These are phyloP conservation scores for Diaporthe amygdali DNA, from an alignment of 2,329 filamentous ascomycete genomes.

Conservation along the genomic window DNA sequence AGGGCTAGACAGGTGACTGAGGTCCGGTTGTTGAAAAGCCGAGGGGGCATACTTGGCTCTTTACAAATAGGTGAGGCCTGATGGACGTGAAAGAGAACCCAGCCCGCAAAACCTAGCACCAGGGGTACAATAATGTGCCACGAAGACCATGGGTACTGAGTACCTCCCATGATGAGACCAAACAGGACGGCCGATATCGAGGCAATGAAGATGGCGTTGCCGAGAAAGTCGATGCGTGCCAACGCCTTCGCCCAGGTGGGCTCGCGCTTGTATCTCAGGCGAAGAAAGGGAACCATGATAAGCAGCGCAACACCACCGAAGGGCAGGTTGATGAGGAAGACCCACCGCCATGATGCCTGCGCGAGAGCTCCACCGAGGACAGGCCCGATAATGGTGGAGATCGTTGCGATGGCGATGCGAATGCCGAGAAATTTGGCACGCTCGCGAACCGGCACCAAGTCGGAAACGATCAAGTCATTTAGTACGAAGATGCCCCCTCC, in stretches of 20 bases:
- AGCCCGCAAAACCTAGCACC: background rate
- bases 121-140: background rate
- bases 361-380: background rate
- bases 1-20: conserved; percentile 33
- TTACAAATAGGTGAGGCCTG: background rate
- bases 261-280: no score
- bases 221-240: conserved; percentile 6
- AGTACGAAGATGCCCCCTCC: background rate
- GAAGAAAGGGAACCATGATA: no score
- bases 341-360: background rate
- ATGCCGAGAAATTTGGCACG: background rate
- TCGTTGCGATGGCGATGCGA: background rate
- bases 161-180: background rate
- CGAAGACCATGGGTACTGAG: background rate
- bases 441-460: background rate
- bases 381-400: background rate
- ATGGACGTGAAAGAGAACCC: background rate
- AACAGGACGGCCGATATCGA: background rate
- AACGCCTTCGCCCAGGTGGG: no score
- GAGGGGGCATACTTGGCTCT: conserved; percentile 44
- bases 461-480: background rate
- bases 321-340: conserved; percentile 31
- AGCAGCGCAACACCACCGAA: no score
- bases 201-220: background rate
- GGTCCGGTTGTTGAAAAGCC: conserved; percentile 49